phyloP scores from a whole-genome alignment of 257 asterid genomes.

The Schizonepeta tenuifolia region DNA sequence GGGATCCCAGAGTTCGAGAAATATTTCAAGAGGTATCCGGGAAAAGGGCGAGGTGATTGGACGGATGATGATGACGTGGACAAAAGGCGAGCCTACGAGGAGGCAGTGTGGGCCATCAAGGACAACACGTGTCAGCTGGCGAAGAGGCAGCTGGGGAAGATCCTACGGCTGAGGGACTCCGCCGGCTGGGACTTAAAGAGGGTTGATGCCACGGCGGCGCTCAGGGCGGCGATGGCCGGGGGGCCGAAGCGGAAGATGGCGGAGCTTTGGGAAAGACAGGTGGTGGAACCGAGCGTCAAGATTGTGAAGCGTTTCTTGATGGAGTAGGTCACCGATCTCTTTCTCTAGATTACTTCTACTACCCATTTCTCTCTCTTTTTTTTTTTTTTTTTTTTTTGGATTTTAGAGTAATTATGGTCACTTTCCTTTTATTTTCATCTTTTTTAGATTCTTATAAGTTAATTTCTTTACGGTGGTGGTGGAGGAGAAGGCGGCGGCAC shows the following conservation, averaged over 20 bases:
- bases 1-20: constrained; percentile 78
- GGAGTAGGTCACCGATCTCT: constrained; percentile 52
- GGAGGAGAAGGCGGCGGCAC: background rate
- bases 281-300: constrained; percentile 75
- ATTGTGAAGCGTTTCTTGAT: constrained; percentile 73
- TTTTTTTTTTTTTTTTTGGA: no score
- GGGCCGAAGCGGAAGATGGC: constrained; percentile 36
- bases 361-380: constrained; percentile 38
- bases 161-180: constrained; percentile 62
- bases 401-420: background rate
- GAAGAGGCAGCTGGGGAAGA: constrained; percentile 64
- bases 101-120: constrained; percentile 72
- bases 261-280: constrained; percentile 66
- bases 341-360: constrained; percentile 38
- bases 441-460: background rate
- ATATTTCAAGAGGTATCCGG: constrained; percentile 37
- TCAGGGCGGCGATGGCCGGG: constrained; percentile 47
- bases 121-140: constrained; percentile 78
- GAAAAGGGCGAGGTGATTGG: constrained; percentile 5
- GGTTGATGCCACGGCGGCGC: constrained; percentile 72
- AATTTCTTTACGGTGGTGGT: no score
- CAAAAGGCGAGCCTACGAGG: constrained; percentile 42
- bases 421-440: background rate
- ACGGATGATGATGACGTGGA: constrained; percentile 31
- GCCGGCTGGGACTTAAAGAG: constrained; percentile 79